Conservation (phyloP, 1,284 basidiomycete species). For the Rhodotorula sp. region DNA sequence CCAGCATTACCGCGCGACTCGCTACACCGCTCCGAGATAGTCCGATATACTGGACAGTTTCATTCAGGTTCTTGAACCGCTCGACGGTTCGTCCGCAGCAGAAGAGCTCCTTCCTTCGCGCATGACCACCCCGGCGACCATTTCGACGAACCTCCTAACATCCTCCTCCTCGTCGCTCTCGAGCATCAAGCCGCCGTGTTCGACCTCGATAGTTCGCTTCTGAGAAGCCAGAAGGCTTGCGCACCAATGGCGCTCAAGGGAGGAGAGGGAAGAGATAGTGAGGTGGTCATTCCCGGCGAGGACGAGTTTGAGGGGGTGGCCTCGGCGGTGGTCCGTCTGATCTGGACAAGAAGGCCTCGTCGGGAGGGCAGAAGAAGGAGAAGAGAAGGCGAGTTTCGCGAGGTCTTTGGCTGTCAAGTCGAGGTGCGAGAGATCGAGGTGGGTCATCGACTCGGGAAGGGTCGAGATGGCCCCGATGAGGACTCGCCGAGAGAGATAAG, state of each 20-base stretch:
- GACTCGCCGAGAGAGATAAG: neutral
- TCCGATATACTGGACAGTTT: too few relatives aligned
- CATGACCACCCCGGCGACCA: constrained; percentile 16
- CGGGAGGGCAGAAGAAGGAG: neutral
- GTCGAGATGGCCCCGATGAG: neutral
- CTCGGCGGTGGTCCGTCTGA: too few relatives aligned
- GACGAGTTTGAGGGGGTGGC: neutral
- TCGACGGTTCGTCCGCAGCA: too few relatives aligned
- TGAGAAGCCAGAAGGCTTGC: neutral
- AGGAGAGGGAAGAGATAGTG: constrained; percentile 2
- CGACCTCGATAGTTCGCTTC: neutral
- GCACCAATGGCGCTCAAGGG: constrained; percentile 5
- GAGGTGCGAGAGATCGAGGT: constrained; percentile 19
- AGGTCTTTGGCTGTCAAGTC: neutral
- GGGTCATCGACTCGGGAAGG: neutral
- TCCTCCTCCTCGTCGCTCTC: constrained; percentile 27
- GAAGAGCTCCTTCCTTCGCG: neutral
- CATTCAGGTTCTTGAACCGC: too few relatives aligned
- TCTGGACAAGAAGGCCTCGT: too few relatives aligned
- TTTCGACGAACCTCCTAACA: constrained; percentile 19
- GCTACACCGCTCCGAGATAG: too few relatives aligned
- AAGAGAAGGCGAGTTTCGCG: neutral
- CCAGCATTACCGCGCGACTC: too few relatives aligned
- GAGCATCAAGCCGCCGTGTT: constrained; percentile 13
- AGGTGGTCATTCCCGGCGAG: constrained; percentile 17